A percentile compares a stretch with the other conserved stretches of the same genome.
Conservation (phyloP, 768 basidiomycete species). For the Ramaria sp. region DNA sequence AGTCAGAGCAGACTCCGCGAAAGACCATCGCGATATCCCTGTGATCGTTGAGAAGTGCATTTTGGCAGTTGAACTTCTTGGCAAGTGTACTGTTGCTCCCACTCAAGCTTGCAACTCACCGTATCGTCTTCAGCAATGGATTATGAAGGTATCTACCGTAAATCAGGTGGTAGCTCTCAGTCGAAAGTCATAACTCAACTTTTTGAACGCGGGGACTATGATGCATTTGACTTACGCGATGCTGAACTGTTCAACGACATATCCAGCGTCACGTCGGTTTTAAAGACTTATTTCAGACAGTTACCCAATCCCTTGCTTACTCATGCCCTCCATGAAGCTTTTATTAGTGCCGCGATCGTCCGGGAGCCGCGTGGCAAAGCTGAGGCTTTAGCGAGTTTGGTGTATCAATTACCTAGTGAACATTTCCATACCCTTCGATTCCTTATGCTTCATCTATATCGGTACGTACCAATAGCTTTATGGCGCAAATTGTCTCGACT, state of each 20-base stretch:
- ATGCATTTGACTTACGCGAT: conserved; percentile 80
- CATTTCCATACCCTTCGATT: conserved; percentile 78
- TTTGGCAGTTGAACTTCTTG: conserved; percentile 78
- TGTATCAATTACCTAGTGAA: conserved; percentile 70
- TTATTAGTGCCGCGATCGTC: conserved; percentile 62
- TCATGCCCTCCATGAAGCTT: conserved; percentile 82
- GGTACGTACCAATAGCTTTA: conserved; percentile 33
- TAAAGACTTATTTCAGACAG: conserved; percentile 94
- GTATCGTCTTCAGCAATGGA: conserved; percentile 53
- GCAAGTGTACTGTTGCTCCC: conserved; percentile 32
- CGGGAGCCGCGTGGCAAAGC: conserved; percentile 52
- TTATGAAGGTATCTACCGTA: conserved; percentile 97
- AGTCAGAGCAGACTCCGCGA: conserved; percentile 46
- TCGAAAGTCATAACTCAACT: conserved; percentile 89
- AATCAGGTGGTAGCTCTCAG: conserved; percentile 87
- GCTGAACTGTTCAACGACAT: conserved; percentile 92
- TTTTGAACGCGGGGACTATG: conserved; percentile 88
- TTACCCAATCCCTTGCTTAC: conserved; percentile 87
- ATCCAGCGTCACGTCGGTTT: conserved; percentile 89
- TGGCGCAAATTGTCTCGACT: neutral
- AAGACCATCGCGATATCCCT: conserved; percentile 38
- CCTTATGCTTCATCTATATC: conserved; percentile 82
- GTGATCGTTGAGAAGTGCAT: conserved; percentile 94
- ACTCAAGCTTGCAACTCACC: neutral
- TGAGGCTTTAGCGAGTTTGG: conserved; percentile 49